Base-by-base conservation (phyloP, 371 early-diverging fungal species). In the Dinochytrium kinnereticum region DNA sequence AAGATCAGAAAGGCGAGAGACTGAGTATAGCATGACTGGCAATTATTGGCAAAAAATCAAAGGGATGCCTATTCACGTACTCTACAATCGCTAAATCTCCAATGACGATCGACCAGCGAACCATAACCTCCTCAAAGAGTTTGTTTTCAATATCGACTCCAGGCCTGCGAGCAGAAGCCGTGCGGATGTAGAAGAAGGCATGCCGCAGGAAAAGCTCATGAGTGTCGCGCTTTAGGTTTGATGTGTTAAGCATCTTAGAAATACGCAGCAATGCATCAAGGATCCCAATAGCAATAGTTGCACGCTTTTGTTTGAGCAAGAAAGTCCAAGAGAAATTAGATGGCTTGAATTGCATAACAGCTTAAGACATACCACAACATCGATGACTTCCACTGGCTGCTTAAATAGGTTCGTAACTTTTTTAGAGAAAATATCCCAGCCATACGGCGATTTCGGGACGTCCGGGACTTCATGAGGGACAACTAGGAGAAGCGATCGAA, bases 401-500 rank as follows among this genome's bases (percentile, higher is more conserved):
- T 49, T 68, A 17, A 49, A 24, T 24, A 79, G 70, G n/a, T 53
- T 49, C 13, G 69, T 69, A 61, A 84, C 74, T 64, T 76, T 68
- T 24, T 75, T 74, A 24, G 76, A 44, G 49, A 82, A 72, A 40
- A 68, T 66, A 19, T 82, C 82, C 78, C 78, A 84, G 24, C 82
- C 82, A 55, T 74, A 84, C 0, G 82, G 84, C 2, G 81, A 81
- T 49, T 79, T 78, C n/a, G 74, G 80, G 26, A 72, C 50, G 34
- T 81, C 84, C 21, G 81, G 80, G 13, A 82, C 53, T 1, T 82
- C 82, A n/a, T 80, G 80, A 5, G 84, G 84, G 33, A 80, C 64
- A 30, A 81, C 66, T 31, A 84, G 71, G 21, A 80, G 75, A 1
- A 84, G 36, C 5, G 84, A 74, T 26, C 77, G 71, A 15, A 81